Conservation (phyloP, 2,329 filamentous ascomycete species). For the Sarocladium brachiariae region DNA sequence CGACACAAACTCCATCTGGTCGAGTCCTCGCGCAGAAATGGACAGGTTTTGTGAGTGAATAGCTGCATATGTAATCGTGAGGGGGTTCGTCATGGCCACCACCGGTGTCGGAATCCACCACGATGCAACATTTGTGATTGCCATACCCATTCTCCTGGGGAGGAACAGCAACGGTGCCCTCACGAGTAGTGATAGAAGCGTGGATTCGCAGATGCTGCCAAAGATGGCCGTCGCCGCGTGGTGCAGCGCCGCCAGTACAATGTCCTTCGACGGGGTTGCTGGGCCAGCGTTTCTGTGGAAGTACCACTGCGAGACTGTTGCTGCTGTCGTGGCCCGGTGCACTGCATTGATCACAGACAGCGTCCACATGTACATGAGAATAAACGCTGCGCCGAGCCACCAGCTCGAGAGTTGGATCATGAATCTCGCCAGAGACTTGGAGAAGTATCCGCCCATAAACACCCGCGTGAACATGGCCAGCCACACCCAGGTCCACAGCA, state of each 20-base stretch:
- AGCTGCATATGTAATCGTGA: constrained; percentile 86
- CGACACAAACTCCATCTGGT: constrained; percentile 74
- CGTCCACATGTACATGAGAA: constrained; percentile 94
- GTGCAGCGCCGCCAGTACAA: constrained; percentile 73
- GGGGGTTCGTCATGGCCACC: constrained; percentile 78
- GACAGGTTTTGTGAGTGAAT: constrained; percentile 84
- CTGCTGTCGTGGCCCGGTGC: constrained; percentile 85
- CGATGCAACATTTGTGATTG: constrained; percentile 69
- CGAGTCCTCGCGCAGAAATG: constrained; percentile 70
- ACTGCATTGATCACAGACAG: constrained; percentile 80
- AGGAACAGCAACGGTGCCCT: constrained; percentile 80
- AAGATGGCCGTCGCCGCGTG: constrained; percentile 85
- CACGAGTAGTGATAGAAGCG: constrained; percentile 71
- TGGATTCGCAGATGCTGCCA: constrained; percentile 85
- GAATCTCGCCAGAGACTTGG: constrained; percentile 55
- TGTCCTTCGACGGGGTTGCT: constrained; percentile 67
- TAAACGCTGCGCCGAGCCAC: constrained; percentile 91
- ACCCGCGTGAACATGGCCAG: constrained; percentile 93
- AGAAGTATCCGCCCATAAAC: constrained; percentile 86
- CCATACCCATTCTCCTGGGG: constrained; percentile 57
- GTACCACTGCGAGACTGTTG: constrained; percentile 97
- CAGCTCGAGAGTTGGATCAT: constrained; percentile 83
- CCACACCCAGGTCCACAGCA: constrained; percentile 93
- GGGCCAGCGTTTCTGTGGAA: constrained; percentile 86
- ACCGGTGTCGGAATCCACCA: constrained; percentile 80